These are phyloP conservation scores for Peterozyma xylosa DNA, from an alignment of 805 yeast species.

Conservation along the genomic window DNA sequence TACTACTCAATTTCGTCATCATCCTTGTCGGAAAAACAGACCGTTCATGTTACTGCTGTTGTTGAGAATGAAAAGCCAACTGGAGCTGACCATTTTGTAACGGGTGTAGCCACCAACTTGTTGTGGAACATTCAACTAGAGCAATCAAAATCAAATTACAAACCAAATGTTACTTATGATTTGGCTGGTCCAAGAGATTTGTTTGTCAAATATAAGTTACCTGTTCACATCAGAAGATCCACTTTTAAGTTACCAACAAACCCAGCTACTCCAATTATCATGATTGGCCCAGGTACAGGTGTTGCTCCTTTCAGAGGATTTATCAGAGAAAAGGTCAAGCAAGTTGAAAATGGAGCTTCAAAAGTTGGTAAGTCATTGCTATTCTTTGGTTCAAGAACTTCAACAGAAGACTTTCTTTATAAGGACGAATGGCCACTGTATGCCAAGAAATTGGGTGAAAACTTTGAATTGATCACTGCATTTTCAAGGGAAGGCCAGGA, in stretches of 20 bases:
- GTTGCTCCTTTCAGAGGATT: conserved; percentile 98
- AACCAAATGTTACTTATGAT: conserved; percentile 53
- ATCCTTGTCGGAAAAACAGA: conserved; percentile 64
- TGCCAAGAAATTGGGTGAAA: conserved; percentile 47
- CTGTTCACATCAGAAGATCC: conserved; percentile 91
- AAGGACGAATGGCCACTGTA: conserved; percentile 85
- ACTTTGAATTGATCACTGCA: conserved; percentile 72
- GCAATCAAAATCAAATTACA: conserved; percentile 38
- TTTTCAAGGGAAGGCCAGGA: conserved; percentile 68
- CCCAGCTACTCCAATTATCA: conserved; percentile 74
- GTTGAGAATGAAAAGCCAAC: conserved; percentile 57
- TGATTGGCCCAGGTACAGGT: conserved; percentile 98
- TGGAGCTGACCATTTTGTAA: conserved; percentile 31
- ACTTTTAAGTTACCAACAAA: conserved; percentile 89
- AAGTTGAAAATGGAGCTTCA: conserved; percentile 34
- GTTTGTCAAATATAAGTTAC: conserved; percentile 53
- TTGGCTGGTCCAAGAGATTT: conserved; percentile 76
- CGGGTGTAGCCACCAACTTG: conserved; percentile 90
- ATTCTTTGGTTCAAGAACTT: conserved; percentile 83
- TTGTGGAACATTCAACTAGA: conserved; percentile 61
- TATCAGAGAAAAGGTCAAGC: conserved; percentile 74
- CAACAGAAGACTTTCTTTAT: conserved; percentile 76
- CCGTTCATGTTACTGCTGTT: conserved; percentile 82
- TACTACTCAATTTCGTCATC: conserved; percentile 95
- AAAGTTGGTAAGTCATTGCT: conserved; percentile 67